Conservation (phyloP, 495 filamentous ascomycete species). For the Penicillium lagena region DNA sequence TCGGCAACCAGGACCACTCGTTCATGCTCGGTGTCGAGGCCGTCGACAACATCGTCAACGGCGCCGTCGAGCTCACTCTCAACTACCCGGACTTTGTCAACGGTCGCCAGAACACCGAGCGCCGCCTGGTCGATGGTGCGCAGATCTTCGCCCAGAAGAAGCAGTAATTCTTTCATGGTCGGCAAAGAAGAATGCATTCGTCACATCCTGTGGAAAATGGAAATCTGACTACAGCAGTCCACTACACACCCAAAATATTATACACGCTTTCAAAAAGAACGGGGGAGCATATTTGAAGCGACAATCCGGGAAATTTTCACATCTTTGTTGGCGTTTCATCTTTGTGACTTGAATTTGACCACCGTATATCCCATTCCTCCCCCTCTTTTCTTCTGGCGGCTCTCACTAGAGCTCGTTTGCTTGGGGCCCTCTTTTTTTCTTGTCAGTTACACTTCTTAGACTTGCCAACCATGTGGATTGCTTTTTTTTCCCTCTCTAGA, state of each 20-base stretch:
- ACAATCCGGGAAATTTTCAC: constrained; percentile 18
- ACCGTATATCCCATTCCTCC: constrained; percentile 1
- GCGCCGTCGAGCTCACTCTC: constrained; percentile 89
- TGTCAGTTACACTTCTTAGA: constrained; percentile 3
- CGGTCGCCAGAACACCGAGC: constrained; percentile 77
- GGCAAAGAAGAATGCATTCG: too few species aligned
- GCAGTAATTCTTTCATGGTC: constrained; percentile 24
- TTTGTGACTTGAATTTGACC: constrained; percentile 11
- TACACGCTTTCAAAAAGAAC: too few species aligned
- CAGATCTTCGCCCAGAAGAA: constrained; percentile 53
- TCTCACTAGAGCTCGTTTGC: not conserved
- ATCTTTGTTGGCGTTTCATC: constrained; percentile 28
- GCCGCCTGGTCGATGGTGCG: constrained; percentile 74
- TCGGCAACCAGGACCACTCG: constrained; percentile 94
- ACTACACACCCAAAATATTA: too few species aligned
- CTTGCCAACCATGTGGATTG: not conserved
- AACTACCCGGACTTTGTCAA: constrained; percentile 99
- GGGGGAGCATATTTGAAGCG: constrained; percentile 23
- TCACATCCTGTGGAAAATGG: too few species aligned
- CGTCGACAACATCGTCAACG: constrained; percentile 90
- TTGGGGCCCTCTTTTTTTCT: not conserved
- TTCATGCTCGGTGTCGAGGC: constrained; percentile 99
- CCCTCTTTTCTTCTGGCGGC: not conserved
- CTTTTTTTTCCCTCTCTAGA: constrained; percentile 10
- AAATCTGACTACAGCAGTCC: too few species aligned